Percentiles rank a stretch among this genome's conserved stretches.
These are phyloP conservation scores for Ormosia semicastrata DNA, from an alignment of 306 rosid genomes.

Conservation along the genomic window DNA sequence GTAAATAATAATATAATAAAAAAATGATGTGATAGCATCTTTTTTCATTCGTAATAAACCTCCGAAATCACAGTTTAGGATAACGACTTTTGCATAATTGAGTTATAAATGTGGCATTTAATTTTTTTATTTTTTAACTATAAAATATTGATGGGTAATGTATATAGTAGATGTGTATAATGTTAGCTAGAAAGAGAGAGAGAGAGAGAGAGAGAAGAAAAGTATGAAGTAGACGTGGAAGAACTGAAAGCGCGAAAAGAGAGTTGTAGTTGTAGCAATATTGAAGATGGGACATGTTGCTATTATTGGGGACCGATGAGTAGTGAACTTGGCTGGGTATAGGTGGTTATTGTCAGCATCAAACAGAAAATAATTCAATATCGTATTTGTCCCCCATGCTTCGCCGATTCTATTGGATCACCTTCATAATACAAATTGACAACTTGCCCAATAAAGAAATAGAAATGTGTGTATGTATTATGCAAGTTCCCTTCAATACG, in stretches of 20 bases:
- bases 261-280: background rate
- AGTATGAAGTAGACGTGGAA: background rate
- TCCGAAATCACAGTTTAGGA: background rate
- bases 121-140: background rate
- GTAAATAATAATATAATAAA: too few species aligned
- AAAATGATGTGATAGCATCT: too few species aligned
- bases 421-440: background rate
- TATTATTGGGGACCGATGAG: background rate
- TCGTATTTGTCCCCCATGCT: background rate
- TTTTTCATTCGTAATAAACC: conserved; percentile 11
- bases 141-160: background rate
- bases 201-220: background rate
- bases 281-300: conserved; percentile 8
- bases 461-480: background rate
- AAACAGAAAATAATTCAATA: background rate
- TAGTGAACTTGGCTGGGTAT: background rate
- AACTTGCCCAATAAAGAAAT: background rate
- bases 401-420: background rate
- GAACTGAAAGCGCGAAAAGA: background rate
- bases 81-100: background rate
- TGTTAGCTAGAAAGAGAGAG: background rate
- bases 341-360: background rate
- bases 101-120: conserved; percentile 10
- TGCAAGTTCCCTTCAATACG: background rate
- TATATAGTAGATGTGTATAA: background rate